Conservation (phyloP, 179 eudicot species). For the Spergularia azorica region DNA sequence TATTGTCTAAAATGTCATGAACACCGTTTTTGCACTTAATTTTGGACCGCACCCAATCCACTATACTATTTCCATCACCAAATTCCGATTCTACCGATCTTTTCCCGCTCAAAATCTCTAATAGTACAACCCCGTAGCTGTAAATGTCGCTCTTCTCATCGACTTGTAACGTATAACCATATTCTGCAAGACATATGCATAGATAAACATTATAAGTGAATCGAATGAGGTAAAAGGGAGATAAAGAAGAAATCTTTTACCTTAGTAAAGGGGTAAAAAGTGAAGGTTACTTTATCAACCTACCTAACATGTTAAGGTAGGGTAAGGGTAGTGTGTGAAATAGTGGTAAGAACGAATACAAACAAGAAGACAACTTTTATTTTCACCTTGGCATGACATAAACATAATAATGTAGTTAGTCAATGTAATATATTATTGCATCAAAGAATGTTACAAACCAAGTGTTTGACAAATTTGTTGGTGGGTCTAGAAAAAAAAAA, state of each 20-base stretch:
- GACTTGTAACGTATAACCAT: constrained; percentile 92
- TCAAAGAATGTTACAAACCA: constrained; percentile 29
- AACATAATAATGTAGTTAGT: constrained; percentile 27
- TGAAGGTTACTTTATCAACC: too few relatives aligned
- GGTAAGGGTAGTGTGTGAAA: constrained; percentile 12
- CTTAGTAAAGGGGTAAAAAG: neutral
- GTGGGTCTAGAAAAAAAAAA: constrained; percentile 28
- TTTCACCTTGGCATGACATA: constrained; percentile 16
- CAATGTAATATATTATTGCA: constrained; percentile 28
- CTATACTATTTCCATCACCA: constrained; percentile 90
- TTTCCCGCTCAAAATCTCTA: constrained; percentile 79
- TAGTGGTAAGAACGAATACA: constrained; percentile 19
- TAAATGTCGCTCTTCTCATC: constrained; percentile 98
- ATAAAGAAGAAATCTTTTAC: neutral
- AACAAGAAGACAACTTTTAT: constrained; percentile 39
- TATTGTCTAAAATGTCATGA: constrained; percentile 60
- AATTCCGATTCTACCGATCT: constrained; percentile 77
- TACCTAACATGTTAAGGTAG: constrained; percentile 20
- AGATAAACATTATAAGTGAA: neutral
- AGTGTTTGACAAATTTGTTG: constrained; percentile 34
- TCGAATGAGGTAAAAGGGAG: too few relatives aligned
- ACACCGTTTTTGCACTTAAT: constrained; percentile 63
- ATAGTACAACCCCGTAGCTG: constrained; percentile 82
- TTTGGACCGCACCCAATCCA: constrained; percentile 81
- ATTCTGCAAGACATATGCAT: constrained; percentile 61